These are phyloP conservation scores for Acanthamoeba sp. DNA, from an alignment of 208 protist species.

Conservation along the genomic window DNA sequence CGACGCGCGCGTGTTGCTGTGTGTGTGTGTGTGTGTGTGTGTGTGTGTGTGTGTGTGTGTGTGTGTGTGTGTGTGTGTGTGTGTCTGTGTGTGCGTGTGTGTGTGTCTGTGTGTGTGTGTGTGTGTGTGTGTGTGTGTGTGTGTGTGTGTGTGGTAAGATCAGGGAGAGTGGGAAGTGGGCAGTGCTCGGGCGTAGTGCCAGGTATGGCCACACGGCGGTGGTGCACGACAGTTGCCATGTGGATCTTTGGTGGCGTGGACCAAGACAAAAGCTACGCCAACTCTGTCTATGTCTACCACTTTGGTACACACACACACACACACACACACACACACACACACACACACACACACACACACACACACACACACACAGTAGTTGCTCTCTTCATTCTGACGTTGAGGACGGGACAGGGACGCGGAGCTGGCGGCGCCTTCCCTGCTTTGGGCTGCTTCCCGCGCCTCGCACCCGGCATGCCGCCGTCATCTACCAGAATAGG, in stretches of 20 bases:
- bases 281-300: slow-evolving; percentile 16
- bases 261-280: not conserved
- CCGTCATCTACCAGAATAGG: not conserved
- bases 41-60: not conserved
- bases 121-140: not conserved
- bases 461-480: slow-evolving; percentile 15
- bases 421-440: not conserved
- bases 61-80: not conserved
- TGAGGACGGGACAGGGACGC: not conserved
- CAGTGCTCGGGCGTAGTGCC: not conserved
- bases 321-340: no score
- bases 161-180: not conserved
- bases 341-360: no score
- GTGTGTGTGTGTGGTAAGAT: no score
- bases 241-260: slow-evolving; percentile 60
- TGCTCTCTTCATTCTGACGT: not conserved
- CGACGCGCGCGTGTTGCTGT: not conserved
- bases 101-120: not conserved
- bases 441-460: not conserved
- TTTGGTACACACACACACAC: no score
- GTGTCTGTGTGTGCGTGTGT: not conserved
- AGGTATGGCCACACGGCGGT: slow-evolving; percentile 23
- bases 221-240: not conserved
- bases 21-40: not conserved
- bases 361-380: no score